Evolutionary conservation across 805 yeast genomes (phyloP), one percentile per base, ranked within the genome.

Genomic region (Wickerhamiella spandovensis): DNA sequence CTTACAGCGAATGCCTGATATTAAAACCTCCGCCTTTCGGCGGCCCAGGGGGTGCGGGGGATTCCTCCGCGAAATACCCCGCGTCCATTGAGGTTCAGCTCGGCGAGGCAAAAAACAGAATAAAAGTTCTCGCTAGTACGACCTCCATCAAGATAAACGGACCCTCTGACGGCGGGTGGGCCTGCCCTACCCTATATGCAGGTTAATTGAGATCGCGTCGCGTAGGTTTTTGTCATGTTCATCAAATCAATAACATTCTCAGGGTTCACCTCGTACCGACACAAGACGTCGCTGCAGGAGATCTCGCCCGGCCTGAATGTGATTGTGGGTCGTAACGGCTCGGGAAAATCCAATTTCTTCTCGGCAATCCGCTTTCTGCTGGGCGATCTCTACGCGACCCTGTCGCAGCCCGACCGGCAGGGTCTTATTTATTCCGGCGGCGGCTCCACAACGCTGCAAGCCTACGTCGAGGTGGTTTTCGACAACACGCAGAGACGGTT

Each of bases 271-370:
- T 88, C 97, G 54, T 90, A 88, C 64, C 83, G 84, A 66, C 82
- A 84, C 59, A 80, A 86, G 41, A 84, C 95, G 0, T 74, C 78
- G 3, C 77, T 89, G 12, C 92, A 84, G 42, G 51, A 43, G n/a
- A 72, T 92, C 30, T 82, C 94, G 1, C 90, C 95, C 0, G 78
- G 78, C 49, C 83, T 82, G 61, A 90, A 90, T 67, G 94, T 90
- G 20, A 79, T 84, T 15, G 87, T 64, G 48, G 61, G 51, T 53
- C 51, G 49, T 64, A 54, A 54, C 32, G 60, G 60, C 17, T 44
- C 95, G 8, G 98, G 98, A 8, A 90, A 92, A 64, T 85, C 95
- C 41, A 90, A 92, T 65, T 84, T 90, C 67, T 92, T 90, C 65
- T 88, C 95, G 15, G 97, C 98, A 10, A 84, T 90, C 51, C 72